Evolutionary conservation across 2,329 filamentous ascomycete species (phyloP), one percentile per base, ranked within the genome.

Genomic region (Neopestalotiopsis rosae): DNA sequence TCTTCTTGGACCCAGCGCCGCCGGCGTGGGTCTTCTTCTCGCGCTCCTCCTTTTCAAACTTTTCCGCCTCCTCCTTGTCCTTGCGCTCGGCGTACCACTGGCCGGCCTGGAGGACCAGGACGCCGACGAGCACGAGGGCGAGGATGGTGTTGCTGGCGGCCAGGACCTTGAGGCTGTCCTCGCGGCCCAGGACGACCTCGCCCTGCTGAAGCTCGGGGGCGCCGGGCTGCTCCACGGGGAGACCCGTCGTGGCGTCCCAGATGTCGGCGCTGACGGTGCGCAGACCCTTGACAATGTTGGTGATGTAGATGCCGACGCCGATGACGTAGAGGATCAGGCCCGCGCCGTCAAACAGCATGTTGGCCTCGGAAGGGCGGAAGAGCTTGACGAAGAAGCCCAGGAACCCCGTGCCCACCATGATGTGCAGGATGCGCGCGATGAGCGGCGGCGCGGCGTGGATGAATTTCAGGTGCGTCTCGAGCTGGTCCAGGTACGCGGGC

Each of bases 11-110:
- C 68, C 74, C 88, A 64, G 76, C 73, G 24, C 71, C 65, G n/a
- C 61, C 66, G 7, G 66, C 69, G 14, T 69, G 85, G 3, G 68
- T 70, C 69, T 76, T 73, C 57, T 76, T 71, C 67, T 70, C 70
- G 57, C 61, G 79, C 68, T 79, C 74, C 70, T 78, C 85, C 80
- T 85, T 62, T 24, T 90, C 88, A 72, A 91, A 86, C 78, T 89
- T 88, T 77, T 89, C 89, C 68, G 88, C 86, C 81, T 98, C 95
- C 79, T 95, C 92, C 76, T 87, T 87, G 81, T 98, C 95, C 84
- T 97, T 97, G 78, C 93, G 88, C 87, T 98, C 95, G 32, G 96
- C 96, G 83, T 99, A 99, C 96, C 95, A 98, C 87, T 98, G 94
- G 12, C 96, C 96, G 24, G 94, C 94, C 88, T 99, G 96, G 77